These are phyloP conservation scores for Samsoniella hepiali DNA, from an alignment of 2,329 filamentous ascomycete genomes.

Conservation along the genomic window DNA sequence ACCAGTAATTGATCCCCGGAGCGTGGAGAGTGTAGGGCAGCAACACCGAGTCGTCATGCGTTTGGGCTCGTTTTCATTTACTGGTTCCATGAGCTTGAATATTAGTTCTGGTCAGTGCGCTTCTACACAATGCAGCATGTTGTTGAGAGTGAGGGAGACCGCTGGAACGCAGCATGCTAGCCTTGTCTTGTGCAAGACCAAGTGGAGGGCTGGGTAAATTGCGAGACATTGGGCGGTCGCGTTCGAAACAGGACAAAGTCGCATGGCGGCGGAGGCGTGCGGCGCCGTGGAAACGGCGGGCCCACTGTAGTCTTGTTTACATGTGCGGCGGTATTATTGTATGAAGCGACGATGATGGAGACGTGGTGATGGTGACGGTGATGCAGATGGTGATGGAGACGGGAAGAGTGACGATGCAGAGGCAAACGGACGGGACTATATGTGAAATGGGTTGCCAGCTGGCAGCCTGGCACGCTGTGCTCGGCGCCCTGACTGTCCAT, in stretches of 20 bases:
- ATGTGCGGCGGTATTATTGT: not conserved
- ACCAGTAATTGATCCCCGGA: not conserved
- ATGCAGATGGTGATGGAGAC: not conserved
- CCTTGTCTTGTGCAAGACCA: not conserved
- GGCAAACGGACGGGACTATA: not conserved
- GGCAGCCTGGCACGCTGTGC: not conserved
- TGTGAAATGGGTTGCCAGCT: not conserved
- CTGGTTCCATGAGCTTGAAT: not conserved
- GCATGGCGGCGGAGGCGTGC: conserved; percentile 1
- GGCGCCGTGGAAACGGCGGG: conserved; percentile 13
- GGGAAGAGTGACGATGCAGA: not conserved
- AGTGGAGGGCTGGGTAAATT: conserved; percentile 16
- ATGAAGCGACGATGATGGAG: not conserved
- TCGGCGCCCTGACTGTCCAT: not conserved
- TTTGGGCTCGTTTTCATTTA: not conserved
- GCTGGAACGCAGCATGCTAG: not conserved
- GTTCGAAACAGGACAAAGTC: conserved; percentile 12
- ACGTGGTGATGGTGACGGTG: not conserved
- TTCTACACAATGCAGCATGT: not conserved
- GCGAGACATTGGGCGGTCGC: conserved; percentile 11
- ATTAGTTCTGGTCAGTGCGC: not conserved
- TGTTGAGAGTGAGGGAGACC: not conserved
- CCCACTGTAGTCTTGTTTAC: conserved; percentile 5
- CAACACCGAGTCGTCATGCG: not conserved
- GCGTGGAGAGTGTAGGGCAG: not conserved